Percentiles rank a stretch among this genome's conserved stretches.
These are phyloP conservation scores for Aspergillus chevalieri DNA, from an alignment of 2,329 filamentous ascomycete genomes.

Conservation along the genomic window DNA sequence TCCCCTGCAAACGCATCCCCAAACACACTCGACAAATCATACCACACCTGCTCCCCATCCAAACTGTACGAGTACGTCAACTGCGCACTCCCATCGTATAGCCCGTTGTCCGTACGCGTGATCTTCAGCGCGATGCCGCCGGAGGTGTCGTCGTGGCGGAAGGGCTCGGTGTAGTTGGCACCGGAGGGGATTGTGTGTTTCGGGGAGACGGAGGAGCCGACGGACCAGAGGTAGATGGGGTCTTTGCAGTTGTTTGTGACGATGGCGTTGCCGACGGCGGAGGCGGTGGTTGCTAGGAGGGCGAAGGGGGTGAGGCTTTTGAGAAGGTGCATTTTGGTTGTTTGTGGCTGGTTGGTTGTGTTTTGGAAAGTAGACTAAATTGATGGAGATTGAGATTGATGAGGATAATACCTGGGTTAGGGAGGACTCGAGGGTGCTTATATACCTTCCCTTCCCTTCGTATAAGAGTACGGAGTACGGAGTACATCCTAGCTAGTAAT, in stretches of 20 bases:
- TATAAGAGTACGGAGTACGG: background rate
- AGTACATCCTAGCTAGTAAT: too few relatives aligned
- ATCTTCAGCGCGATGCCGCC: slow-evolving; percentile 42
- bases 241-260: slow-evolving; percentile 35
- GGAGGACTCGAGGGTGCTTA: background rate
- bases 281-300: slow-evolving; percentile 11
- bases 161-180: slow-evolving; percentile 28
- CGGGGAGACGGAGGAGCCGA: slow-evolving; percentile 28
- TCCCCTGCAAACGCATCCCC: slow-evolving; percentile 35
- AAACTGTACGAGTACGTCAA: slow-evolving; percentile 39
- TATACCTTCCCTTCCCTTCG: slow-evolving; percentile 2
- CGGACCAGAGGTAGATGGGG: slow-evolving; percentile 35
- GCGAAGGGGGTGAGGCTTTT: slow-evolving; percentile 20
- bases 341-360: background rate
- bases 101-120: slow-evolving; percentile 28
- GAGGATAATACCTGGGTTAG: background rate
- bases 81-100: slow-evolving; percentile 32
- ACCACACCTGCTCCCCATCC: slow-evolving; percentile 31
- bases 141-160: slow-evolving; percentile 29
- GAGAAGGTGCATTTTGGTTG: slow-evolving; percentile 28
- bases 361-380: background rate
- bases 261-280: slow-evolving; percentile 31
- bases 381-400: background rate
- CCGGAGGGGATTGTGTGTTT: slow-evolving; percentile 26
- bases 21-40: slow-evolving; percentile 40